Evolutionary conservation across 192 early-diverging fungal genomes (phyloP), one percentile per base, ranked within the genome.

Genomic region (Lunasporangiospora selenospora): DNA sequence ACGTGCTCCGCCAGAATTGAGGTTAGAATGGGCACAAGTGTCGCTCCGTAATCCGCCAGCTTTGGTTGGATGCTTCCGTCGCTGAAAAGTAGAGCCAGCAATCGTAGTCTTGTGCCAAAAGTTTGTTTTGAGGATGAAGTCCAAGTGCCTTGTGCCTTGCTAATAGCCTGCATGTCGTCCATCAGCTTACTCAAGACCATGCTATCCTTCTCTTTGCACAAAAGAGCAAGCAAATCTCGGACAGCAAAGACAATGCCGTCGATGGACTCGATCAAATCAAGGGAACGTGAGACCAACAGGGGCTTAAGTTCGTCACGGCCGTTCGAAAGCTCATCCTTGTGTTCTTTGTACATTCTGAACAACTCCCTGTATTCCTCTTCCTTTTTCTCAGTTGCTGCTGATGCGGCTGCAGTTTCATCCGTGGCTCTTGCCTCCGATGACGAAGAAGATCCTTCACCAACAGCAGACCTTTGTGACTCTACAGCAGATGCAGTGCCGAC

Each of bases 241-340:
- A 92, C 65, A 26, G 81, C 71, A 64, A 91, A 93, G 12, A 88
- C 81, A 30, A 88, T 75, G 23, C 81, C 85, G 7, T 90, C 88
- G 53, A 78, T 57, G 26, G 69, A 50, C 56, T 84, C 85, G 8
- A 87, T 64, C 26, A 88, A 26, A 41, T 58, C 76, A 47, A 88
- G 24, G 43, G 65, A 49, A 27, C 76, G 27, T 8, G 37, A 15
- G 4, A 76, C 55, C 15, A 75, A 53, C 8, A 65, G 59, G 30
- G 54, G 59, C 37, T 61, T 81, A 26, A 93, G 30, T 31, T 73
- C 67, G 3, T 78, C 64, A 18, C 87, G 76, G 16, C 86, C 45
- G 43, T 63, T 49, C 33, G 61, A 34, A 55, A 77, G 52, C 24
- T 65, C 56, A 18, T 77, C 76, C 37, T 79, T 73, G 18, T 73